Conservation (phyloP, 2,329 filamentous ascomycete genomes). For the Scytalidium lignicola region DNA sequence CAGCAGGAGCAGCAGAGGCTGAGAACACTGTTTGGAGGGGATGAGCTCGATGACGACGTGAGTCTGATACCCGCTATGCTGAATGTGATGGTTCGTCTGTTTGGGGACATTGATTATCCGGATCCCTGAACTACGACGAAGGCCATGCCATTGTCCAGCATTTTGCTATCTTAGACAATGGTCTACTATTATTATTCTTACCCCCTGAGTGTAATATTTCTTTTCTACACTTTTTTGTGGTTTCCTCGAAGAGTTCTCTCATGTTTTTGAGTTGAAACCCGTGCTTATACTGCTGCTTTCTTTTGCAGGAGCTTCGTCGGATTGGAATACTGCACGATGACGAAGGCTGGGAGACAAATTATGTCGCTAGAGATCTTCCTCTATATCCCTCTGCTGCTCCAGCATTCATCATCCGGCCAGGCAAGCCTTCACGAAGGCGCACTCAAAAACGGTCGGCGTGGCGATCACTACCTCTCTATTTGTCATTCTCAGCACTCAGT, state of each 20-base stretch:
- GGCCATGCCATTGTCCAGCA: background rate
- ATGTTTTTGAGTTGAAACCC: background rate
- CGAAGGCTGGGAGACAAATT: slow-evolving; percentile 9
- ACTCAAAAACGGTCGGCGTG: slow-evolving; percentile 11
- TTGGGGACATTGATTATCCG: slow-evolving; percentile 28
- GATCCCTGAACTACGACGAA: slow-evolving; percentile 19
- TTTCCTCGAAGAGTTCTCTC: too few species aligned
- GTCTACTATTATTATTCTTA: too few species aligned
- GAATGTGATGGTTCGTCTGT: slow-evolving; percentile 24
- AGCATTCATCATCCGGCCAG: slow-evolving; percentile 14
- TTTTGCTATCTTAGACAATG: too few species aligned
- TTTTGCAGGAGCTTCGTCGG: slow-evolving; percentile 17
- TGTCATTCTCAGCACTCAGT: slow-evolving; percentile 16
- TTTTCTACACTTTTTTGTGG: too few species aligned
- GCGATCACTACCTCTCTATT: slow-evolving; percentile 12
- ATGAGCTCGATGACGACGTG: slow-evolving; percentile 23
- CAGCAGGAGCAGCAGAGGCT: slow-evolving; percentile 19
- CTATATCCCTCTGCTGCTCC: slow-evolving; percentile 11
- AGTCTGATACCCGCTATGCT: slow-evolving; percentile 27
- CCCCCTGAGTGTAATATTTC: too few species aligned
- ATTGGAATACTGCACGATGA: slow-evolving; percentile 18
- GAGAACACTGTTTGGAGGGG: slow-evolving; percentile 22
- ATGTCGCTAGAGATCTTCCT: slow-evolving; percentile 11
- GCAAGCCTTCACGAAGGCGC: slow-evolving; percentile 10
- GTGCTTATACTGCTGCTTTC: background rate